These are phyloP conservation scores for Colletotrichum gloeosporioides DNA, from an alignment of 2,329 filamentous ascomycete genomes.

Conservation along the genomic window DNA sequence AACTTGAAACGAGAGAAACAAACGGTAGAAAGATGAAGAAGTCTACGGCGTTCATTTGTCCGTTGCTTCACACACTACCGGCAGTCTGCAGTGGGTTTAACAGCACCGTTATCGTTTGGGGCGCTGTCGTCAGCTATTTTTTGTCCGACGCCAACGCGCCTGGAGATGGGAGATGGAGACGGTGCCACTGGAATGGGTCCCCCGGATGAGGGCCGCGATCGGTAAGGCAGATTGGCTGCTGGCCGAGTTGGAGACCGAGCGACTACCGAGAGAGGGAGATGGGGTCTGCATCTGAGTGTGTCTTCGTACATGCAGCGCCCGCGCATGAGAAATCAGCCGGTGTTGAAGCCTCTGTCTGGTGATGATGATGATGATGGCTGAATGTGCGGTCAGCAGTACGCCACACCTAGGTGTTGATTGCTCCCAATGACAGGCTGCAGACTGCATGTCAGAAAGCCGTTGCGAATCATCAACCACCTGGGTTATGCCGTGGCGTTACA, in stretches of 20 bases:
- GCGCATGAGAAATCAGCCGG: not conserved
- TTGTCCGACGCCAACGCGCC: not conserved
- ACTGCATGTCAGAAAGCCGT: not conserved
- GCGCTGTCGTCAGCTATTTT: not conserved
- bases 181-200: not conserved
- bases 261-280: not conserved
- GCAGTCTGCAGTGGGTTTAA: not conserved
- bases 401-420: not conserved
- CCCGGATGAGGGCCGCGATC: not conserved
- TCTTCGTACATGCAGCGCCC: not conserved
- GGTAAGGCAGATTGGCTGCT: slow-evolving; percentile 4
- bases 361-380: not conserved
- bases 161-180: not conserved
- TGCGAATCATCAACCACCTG: not conserved
- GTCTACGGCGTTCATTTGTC: not conserved
- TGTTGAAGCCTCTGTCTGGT: not conserved
- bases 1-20: slow-evolving; percentile 14
- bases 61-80: not conserved
- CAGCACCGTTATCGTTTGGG: not conserved
- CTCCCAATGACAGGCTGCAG: not conserved
- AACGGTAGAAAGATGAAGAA: not conserved
- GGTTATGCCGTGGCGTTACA: not conserved
- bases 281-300: not conserved
- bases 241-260: not conserved
- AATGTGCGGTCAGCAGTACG: not conserved